phyloP scores from a whole-genome alignment of 1,284 basidiomycete genomes.

The Retiboletus flavoniger region DNA sequence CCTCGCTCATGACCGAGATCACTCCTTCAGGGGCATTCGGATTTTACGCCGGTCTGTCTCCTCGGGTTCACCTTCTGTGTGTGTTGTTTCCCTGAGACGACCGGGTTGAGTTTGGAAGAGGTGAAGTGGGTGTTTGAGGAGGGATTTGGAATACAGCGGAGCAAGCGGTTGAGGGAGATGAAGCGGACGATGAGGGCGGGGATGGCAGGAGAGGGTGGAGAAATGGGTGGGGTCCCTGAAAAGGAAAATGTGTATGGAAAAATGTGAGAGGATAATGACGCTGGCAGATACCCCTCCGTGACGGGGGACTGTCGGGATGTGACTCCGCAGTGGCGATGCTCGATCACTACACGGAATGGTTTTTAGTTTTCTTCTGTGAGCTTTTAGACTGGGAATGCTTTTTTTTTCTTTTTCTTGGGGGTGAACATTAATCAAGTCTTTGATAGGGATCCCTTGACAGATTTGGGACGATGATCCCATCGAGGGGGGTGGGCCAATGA shows the following conservation, averaged over 20 bases:
- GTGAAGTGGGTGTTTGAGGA: constrained; percentile 59
- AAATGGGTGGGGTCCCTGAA: not conserved
- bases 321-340: not conserved
- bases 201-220: not conserved
- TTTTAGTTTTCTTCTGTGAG: no score
- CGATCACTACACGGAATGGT: not conserved
- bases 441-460: no score
- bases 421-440: no score
- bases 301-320: no score
- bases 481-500: no score
- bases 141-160: constrained; percentile 60
- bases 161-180: constrained; percentile 35
- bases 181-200: constrained; percentile 17
- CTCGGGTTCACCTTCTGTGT: constrained; percentile 70
- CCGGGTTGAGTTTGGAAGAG: constrained; percentile 74
- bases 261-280: not conserved
- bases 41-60: constrained; percentile 74
- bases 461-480: no score
- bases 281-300: no score
- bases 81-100: constrained; percentile 76
- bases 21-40: constrained; percentile 79
- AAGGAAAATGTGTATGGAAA: not conserved
- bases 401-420: no score
- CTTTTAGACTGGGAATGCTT: not conserved
- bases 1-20: constrained; percentile 73